Percentiles rank a stretch among this genome's conserved stretches.
These are phyloP conservation scores for Galeopsis tetrahit DNA, from an alignment of 257 asterid species.

Conservation along the genomic window DNA sequence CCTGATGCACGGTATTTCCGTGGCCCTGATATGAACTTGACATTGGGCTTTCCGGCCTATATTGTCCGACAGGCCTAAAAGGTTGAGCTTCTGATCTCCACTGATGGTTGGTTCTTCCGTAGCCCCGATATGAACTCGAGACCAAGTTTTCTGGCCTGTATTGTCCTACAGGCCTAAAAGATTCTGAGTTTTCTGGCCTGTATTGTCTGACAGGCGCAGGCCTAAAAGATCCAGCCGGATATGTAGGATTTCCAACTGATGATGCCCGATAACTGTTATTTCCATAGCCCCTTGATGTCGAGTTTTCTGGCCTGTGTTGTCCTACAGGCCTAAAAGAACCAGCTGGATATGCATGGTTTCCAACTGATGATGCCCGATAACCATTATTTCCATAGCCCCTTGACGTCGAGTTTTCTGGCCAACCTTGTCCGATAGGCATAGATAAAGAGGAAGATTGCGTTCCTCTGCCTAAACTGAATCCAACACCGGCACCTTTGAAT, in stretches of 20 bases:
- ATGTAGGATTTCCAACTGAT: not conserved
- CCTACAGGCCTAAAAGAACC: not conserved
- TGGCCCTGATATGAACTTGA: not conserved
- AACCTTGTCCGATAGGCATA: too few relatives aligned
- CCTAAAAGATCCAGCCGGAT: not conserved
- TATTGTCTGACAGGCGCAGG: not conserved
- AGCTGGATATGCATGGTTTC: not conserved
- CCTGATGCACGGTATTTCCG: not conserved
- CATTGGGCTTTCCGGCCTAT: not conserved
- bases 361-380: not conserved
- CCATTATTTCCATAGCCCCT: not conserved
- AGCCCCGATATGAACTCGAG: not conserved
- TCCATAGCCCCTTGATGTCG: not conserved
- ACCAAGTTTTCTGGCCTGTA: not conserved
- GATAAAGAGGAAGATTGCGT: not conserved
- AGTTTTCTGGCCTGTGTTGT: not conserved
- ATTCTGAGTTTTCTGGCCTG: not conserved
- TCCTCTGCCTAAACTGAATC: slow-evolving; percentile 35
- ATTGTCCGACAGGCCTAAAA: not conserved
- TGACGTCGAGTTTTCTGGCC: not conserved
- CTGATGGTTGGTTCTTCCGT: not conserved
- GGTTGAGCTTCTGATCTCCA: slow-evolving; percentile 1
- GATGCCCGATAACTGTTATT: not conserved
- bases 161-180: too few relatives aligned
- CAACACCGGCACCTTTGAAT: slow-evolving; percentile 11